These are phyloP conservation scores for Debaryomyces subglobosus DNA, from an alignment of 1,139 yeast genomes.

Conservation along the genomic window DNA sequence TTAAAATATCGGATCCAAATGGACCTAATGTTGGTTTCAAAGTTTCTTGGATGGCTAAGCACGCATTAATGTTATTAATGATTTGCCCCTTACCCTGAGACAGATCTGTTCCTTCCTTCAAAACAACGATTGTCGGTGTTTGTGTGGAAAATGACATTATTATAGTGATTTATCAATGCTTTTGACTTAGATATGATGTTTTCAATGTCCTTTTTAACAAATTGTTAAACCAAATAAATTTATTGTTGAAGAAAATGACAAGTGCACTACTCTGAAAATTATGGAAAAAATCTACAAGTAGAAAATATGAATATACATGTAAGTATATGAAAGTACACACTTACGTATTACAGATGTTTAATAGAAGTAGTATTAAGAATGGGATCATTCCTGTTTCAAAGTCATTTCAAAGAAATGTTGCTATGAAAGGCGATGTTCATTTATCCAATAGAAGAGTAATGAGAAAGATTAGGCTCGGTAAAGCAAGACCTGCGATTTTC, in stretches of 20 bases:
- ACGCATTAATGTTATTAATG: slow-evolving; percentile 92
- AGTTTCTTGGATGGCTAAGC: slow-evolving; percentile 95
- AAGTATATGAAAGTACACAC: background rate
- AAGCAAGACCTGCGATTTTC: slow-evolving; percentile 90
- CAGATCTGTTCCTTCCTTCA: slow-evolving; percentile 96
- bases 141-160: slow-evolving; percentile 85
- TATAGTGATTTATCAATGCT: slow-evolving; percentile 6
- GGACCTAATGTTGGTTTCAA: slow-evolving; percentile 96
- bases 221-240: slow-evolving; percentile 8
- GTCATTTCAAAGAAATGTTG: slow-evolving; percentile 25
- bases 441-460: slow-evolving; percentile 55
- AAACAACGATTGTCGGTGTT: slow-evolving; percentile 95
- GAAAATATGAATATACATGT: background rate
- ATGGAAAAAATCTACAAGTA: slow-evolving; percentile 3
- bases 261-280: slow-evolving; percentile 7
- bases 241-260: slow-evolving; percentile 5
- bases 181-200: background rate
- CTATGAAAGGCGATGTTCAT: slow-evolving; percentile 43
- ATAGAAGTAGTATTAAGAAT: background rate
- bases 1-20: slow-evolving; percentile 90
- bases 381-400: slow-evolving; percentile 11
- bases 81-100: slow-evolving; percentile 97
- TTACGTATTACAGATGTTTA: background rate
- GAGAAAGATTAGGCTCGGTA: slow-evolving; percentile 65
- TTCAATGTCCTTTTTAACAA: slow-evolving; percentile 5